phyloP scores from a whole-genome alignment of 2,329 filamentous ascomycete species.

The Sporothrix globosa region DNA sequence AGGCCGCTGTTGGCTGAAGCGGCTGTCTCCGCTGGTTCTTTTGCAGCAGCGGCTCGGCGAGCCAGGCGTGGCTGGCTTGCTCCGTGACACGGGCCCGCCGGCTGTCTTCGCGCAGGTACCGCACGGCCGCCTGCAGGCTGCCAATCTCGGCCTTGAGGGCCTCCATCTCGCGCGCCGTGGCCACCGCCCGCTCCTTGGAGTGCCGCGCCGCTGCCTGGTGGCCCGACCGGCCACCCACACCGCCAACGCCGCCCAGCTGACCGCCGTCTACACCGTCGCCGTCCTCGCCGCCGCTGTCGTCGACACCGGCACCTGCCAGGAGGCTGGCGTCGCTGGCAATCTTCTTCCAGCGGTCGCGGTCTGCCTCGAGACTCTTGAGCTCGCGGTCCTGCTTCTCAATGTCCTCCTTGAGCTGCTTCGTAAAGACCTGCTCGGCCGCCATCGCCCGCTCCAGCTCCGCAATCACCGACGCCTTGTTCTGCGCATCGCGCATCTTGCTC shows the following conservation, averaged over 20 bases:
- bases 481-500: constrained; percentile 80
- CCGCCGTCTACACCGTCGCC: not conserved
- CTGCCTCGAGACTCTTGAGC: constrained; percentile 64
- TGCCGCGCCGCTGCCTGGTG: constrained; percentile 27
- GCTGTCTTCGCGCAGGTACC: constrained; percentile 70
- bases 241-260: not conserved
- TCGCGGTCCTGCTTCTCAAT: constrained; percentile 70
- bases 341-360: constrained; percentile 73
- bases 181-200: constrained; percentile 64
- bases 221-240: not conserved
- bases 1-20: constrained; percentile 32
- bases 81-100: constrained; percentile 62
- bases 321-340: constrained; percentile 64
- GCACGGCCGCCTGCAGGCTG: constrained; percentile 65
- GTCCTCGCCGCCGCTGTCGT: constrained; percentile 1
- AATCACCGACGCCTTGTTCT: constrained; percentile 73
- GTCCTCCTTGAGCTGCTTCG: constrained; percentile 61
- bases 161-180: constrained; percentile 73
- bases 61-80: constrained; percentile 62
- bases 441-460: constrained; percentile 65
- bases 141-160: constrained; percentile 69
- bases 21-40: constrained; percentile 38
- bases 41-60: constrained; percentile 62
- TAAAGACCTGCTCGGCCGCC: constrained; percentile 55
- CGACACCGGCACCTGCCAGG: constrained; percentile 44